phyloP scores from a whole-genome alignment of 352 stramenopile species.

The Nothophytophthora sp. region DNA sequence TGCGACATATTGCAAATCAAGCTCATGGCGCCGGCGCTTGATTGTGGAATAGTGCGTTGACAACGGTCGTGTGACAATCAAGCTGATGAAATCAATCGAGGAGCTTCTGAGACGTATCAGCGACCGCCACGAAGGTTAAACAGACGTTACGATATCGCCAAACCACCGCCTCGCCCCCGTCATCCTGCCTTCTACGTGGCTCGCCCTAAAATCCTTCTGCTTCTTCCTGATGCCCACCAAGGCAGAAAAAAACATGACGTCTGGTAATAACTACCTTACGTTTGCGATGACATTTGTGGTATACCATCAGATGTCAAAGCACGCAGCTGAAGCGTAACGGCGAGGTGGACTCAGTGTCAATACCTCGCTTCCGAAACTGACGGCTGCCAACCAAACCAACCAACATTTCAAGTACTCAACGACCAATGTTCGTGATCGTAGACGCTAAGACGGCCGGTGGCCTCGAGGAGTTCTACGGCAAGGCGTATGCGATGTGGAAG shows the following conservation, averaged over 20 bases:
- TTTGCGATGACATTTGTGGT: background rate
- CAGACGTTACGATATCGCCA: background rate
- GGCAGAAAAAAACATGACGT: background rate
- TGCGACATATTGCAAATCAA: slow-evolving; percentile 1
- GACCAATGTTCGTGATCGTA: background rate
- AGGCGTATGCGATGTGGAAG: slow-evolving; percentile 18
- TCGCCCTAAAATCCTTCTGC: background rate
- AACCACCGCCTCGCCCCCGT: background rate
- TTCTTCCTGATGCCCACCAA: slow-evolving; percentile 4
- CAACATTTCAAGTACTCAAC: slow-evolving; percentile 11
- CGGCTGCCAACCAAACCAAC: background rate
- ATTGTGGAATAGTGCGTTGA: slow-evolving; percentile 13
- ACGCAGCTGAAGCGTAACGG: background rate
- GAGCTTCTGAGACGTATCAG: slow-evolving; percentile 1
- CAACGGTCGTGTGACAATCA: slow-evolving; percentile 1
- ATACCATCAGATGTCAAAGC: background rate
- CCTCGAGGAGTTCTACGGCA: slow-evolving; percentile 10
- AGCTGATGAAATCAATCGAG: slow-evolving; percentile 1
- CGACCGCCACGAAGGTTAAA: background rate
- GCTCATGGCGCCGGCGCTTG: background rate
- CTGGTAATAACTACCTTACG: background rate
- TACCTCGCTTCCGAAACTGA: slow-evolving; percentile 8
- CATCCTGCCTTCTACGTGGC: background rate
- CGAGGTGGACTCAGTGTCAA: slow-evolving; percentile 2
- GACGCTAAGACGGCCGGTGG: slow-evolving; percentile 9